Evolutionary conservation across 257 asterid genomes (phyloP), one percentile per base, ranked within the genome.

Genomic region (Capsicum pubescens): DNA sequence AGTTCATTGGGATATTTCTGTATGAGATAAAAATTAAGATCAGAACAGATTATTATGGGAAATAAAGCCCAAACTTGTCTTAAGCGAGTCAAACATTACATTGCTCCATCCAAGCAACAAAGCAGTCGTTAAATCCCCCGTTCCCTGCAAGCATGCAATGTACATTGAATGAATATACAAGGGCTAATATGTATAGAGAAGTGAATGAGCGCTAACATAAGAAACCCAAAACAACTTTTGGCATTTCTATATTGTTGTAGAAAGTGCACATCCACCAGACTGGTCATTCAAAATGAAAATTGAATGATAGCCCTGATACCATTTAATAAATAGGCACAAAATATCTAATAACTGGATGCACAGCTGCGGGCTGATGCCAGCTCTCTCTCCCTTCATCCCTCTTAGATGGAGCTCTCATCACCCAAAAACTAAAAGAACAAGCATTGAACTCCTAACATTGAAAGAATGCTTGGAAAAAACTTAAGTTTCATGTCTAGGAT

Each of bases 41-140:
- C 81, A 89, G 84, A 85, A 74, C 13, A 72, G 11, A 83, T 54
- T 44, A 21, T 81, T 44, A 42, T 69, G 76, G 32, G 82, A 13
- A 55, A 48, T 84, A 77, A 35, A 80, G 79, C 63, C 79, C 56
- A 74, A 85, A 64, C 71, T 59, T 36, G 1, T 72, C 82, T 81
- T 80, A 82, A 64, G 86, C 66, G 76, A 66, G 14, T 48, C 9
- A 54, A 86, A 84, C 78, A 80, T 88, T 93, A 97, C 99, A 92
- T 94, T 97, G 94, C 98, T 93, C 99, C 99, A 95, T 86, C 98
- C 98, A 82, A 95, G 99, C 87, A 95, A 88, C 83, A 95, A 92
- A 11, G 99, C 97, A 79, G 99, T 94, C 90, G 77, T 94, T 48
- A 95, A 92, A 90, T 95, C 98, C 86, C 99, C 99, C 3, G 99